Conservation (phyloP, 768 basidiomycete genomes). For the Leccinum boreale region DNA sequence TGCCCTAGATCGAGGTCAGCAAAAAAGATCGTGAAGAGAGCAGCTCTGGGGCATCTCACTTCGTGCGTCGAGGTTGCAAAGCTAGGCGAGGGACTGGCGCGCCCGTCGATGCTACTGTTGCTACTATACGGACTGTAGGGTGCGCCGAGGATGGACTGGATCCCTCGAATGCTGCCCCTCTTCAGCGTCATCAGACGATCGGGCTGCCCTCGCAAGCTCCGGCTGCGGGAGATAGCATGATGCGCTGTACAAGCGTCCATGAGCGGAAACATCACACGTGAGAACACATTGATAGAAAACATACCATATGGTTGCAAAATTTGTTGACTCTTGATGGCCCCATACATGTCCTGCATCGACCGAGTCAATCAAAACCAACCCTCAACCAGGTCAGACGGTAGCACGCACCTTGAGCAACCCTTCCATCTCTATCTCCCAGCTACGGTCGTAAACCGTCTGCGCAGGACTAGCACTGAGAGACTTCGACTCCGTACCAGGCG, state of each 20-base stretch:
- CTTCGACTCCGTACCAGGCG: conserved; percentile 40
- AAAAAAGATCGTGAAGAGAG: background rate
- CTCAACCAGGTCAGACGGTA: background rate
- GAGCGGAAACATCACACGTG: conserved; percentile 8
- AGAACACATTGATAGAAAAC: background rate
- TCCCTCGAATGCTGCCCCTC: conserved; percentile 86
- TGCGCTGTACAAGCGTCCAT: conserved; percentile 37
- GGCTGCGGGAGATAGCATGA: conserved; percentile 53
- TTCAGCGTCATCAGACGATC: conserved; percentile 79
- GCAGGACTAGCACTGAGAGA: conserved; percentile 30
- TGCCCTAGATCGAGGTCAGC: conserved; percentile 36
- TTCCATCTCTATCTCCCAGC: conserved; percentile 89
- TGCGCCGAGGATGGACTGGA: conserved; percentile 71
- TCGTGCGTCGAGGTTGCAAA: conserved; percentile 86
- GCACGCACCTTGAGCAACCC: conserved; percentile 68
- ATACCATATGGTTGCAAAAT: conserved; percentile 77
- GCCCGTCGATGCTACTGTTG: conserved; percentile 79
- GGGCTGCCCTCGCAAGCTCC: conserved; percentile 65
- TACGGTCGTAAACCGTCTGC: conserved; percentile 53
- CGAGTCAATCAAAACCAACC: background rate
- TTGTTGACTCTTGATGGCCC: conserved; percentile 84
- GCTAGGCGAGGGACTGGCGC: conserved; percentile 93
- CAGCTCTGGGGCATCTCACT: conserved; percentile 34
- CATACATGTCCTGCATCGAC: conserved; percentile 81
- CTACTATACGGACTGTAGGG: conserved; percentile 84